phyloP scores from a whole-genome alignment of 805 yeast species.

The Teunomyces atbi region DNA sequence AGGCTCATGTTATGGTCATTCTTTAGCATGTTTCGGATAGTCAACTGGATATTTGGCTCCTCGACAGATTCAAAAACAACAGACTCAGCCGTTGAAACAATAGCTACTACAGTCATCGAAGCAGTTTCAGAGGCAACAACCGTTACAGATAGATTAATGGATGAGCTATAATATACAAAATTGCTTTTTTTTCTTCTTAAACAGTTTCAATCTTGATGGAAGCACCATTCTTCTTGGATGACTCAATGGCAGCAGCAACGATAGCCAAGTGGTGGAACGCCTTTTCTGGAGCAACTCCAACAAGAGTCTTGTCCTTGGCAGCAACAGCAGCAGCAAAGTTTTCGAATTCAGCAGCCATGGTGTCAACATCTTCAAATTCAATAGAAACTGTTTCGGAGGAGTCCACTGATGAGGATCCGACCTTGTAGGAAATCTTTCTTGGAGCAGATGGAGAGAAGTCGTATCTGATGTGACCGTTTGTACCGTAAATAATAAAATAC shows the following conservation, averaged over 20 bases:
- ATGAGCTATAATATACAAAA: constrained; percentile 5
- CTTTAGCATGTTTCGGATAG: constrained; percentile 30
- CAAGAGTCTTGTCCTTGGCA: constrained; percentile 56
- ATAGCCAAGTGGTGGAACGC: constrained; percentile 93
- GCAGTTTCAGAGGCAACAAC: neutral
- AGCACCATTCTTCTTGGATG: constrained; percentile 55
- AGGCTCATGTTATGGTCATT: constrained; percentile 46
- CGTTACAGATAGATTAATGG: constrained; percentile 5
- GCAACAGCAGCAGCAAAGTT: constrained; percentile 57
- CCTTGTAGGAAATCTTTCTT: constrained; percentile 36
- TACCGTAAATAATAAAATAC: constrained; percentile 71
- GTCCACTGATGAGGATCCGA: constrained; percentile 26
- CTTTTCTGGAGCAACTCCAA: constrained; percentile 63
- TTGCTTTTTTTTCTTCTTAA: neutral
- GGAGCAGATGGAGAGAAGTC: constrained; percentile 56
- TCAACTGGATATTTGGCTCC: constrained; percentile 11
- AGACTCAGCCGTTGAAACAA: neutral
- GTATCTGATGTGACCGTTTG: constrained; percentile 68
- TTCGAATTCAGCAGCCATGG: constrained; percentile 46
- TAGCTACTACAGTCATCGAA: neutral
- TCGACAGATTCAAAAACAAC: neutral
- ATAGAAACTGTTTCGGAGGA: constrained; percentile 52
- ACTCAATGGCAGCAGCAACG: constrained; percentile 79
- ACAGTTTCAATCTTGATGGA: constrained; percentile 44
- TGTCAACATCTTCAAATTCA: constrained; percentile 44